Evolutionary conservation across 805 yeast genomes (phyloP).

Genomic region (Metschnikowia cubensis): DNA sequence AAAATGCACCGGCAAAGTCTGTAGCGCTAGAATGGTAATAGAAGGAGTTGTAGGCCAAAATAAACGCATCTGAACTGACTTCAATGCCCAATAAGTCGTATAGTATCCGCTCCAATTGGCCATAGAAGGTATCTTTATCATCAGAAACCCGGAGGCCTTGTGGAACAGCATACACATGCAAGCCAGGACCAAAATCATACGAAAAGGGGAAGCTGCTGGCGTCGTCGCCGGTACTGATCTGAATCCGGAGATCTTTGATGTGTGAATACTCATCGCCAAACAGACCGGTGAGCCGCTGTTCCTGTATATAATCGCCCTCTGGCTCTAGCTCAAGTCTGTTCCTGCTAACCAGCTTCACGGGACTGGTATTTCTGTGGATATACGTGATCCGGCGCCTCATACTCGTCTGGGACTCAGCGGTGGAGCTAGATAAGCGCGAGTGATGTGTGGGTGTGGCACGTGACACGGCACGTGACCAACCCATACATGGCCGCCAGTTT

Average conservation of each 20-base stretch:
- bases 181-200: slow-evolving; percentile 24
- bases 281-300: slow-evolving; percentile 9
- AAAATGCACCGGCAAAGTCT: neutral
- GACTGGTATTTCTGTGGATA: slow-evolving; percentile 8
- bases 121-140: slow-evolving; percentile 19
- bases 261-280: slow-evolving; percentile 2
- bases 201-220: slow-evolving; percentile 21
- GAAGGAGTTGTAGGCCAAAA: slow-evolving; percentile 27
- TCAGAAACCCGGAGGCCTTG: slow-evolving; percentile 8
- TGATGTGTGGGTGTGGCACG: neutral
- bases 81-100: slow-evolving; percentile 20
- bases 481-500: too few species aligned
- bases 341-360: slow-evolving; percentile 7
- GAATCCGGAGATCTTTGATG: slow-evolving; percentile 13
- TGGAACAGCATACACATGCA: slow-evolving; percentile 32
- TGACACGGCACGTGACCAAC: neutral
- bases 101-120: slow-evolving; percentile 14
- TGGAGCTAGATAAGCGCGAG: neutral
- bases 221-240: slow-evolving; percentile 7
- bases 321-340: slow-evolving; percentile 8
- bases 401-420: neutral
- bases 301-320: slow-evolving; percentile 5
- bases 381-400: slow-evolving; percentile 17
- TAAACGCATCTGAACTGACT: slow-evolving; percentile 21
- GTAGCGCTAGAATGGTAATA: slow-evolving; percentile 19